These are phyloP conservation scores for Chaetoceros tenuissimus DNA, from an alignment of 108 stramenopile genomes.

Conservation along the genomic window DNA sequence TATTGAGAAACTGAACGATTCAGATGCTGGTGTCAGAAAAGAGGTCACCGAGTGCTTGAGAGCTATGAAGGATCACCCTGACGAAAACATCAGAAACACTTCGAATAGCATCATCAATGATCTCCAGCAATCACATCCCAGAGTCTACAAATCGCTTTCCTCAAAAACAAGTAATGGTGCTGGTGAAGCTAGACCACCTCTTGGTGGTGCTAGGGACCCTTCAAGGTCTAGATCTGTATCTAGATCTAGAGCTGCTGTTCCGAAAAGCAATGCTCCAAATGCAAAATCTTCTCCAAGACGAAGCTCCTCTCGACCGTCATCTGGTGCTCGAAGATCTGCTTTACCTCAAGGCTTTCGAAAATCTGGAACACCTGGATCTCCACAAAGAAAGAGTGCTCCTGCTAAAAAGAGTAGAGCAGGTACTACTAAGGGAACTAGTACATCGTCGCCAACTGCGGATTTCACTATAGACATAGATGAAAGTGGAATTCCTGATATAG, in stretches of 20 bases:
- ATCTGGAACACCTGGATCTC: too few species aligned
- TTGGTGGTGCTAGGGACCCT: background rate
- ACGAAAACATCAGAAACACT: slow-evolving; percentile 17
- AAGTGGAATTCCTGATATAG: slow-evolving; percentile 20
- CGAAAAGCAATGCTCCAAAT: slow-evolving; percentile 1
- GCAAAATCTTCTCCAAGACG: background rate
- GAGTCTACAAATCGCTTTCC: slow-evolving; percentile 60
- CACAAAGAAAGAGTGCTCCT: slow-evolving; percentile 1
- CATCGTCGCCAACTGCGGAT: background rate
- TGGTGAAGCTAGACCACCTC: background rate
- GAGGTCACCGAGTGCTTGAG: slow-evolving; percentile 44
- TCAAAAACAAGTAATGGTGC: slow-evolving; percentile 1
- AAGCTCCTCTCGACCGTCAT: background rate
- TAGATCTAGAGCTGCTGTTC: slow-evolving; percentile 5
- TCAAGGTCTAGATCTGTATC: background rate
- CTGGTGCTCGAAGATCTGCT: background rate
- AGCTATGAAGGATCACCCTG: slow-evolving; percentile 30
- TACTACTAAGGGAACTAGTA: background rate
- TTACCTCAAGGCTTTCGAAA: too few species aligned
- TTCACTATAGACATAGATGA: slow-evolving; percentile 5
- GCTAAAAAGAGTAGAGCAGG: slow-evolving; percentile 2
- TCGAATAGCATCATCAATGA: slow-evolving; percentile 21
- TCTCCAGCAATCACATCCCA: slow-evolving; percentile 42
- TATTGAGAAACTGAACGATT: slow-evolving; percentile 53
- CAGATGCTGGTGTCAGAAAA: slow-evolving; percentile 64